phyloP scores from a whole-genome alignment of 768 basidiomycete genomes.

The Rhodotorula babjevae region DNA sequence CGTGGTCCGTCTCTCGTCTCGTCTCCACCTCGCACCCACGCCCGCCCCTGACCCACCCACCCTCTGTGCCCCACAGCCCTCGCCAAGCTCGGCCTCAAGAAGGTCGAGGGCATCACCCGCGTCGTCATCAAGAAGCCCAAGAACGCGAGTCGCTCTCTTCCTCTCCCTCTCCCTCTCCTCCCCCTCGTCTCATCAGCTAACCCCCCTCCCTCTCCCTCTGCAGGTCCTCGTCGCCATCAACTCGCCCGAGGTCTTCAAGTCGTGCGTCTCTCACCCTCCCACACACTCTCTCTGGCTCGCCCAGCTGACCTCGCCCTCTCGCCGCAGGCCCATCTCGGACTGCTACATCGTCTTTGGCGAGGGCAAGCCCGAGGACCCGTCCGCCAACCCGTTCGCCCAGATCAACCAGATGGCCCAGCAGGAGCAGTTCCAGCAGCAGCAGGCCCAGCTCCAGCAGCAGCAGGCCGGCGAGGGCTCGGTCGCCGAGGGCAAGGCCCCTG shows the following conservation, averaged over 20 bases:
- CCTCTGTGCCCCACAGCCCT: constrained; percentile 56
- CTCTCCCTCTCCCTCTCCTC: not conserved
- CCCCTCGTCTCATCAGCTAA: not conserved
- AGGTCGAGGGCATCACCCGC: constrained; percentile 84
- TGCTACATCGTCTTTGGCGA: constrained; percentile 99
- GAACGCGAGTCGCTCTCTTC: constrained; percentile 58
- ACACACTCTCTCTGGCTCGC: not conserved
- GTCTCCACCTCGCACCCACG: not conserved
- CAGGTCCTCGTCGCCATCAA: constrained; percentile 88
- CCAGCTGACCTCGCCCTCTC: not conserved
- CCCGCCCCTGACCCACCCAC: not conserved
- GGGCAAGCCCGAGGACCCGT: constrained; percentile 48
- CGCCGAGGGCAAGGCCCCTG: constrained; percentile 46
- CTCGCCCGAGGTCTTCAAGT: constrained; percentile 95
- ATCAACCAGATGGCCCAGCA: constrained; percentile 12
- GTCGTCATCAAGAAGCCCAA: constrained; percentile 93
- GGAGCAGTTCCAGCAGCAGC: constrained; percentile 17
- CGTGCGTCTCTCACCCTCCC: constrained; percentile 26
- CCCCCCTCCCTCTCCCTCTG: not conserved
- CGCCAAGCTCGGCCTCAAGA: constrained; percentile 83
- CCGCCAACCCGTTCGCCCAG: constrained; percentile 3
- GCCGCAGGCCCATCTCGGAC: constrained; percentile 71
- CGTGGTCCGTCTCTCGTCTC: constrained; percentile 10
- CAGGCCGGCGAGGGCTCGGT: constrained; percentile 54
- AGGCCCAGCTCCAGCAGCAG: constrained; percentile 4